Evolutionary conservation across 2,329 filamentous ascomycete genomes (phyloP).

Genomic region (Penicillium sp.): DNA sequence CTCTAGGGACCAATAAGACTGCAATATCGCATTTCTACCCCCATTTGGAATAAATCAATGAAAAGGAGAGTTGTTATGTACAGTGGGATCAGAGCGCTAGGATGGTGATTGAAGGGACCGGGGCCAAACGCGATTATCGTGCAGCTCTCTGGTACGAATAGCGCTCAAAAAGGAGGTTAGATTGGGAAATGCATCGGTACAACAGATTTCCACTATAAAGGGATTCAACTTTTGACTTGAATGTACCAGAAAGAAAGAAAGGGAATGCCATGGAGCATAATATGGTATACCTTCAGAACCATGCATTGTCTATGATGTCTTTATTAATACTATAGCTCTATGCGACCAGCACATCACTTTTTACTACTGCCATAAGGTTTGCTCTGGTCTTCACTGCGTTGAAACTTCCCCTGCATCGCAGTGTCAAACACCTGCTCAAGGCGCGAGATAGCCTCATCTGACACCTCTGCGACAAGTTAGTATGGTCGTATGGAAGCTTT

Average conservation of each 20-base stretch:
- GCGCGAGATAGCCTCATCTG: constrained; percentile 60
- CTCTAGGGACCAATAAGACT: not conserved
- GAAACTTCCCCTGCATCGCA: constrained; percentile 34
- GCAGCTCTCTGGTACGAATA: too few species aligned
- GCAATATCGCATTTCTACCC: not conserved
- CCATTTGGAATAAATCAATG: not conserved
- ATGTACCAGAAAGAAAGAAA: not conserved
- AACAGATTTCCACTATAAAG: too few species aligned
- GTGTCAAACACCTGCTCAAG: constrained; percentile 58
- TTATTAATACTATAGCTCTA: not conserved
- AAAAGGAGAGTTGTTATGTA: not conserved
- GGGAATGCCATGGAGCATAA: not conserved
- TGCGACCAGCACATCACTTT: not conserved
- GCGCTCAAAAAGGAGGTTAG: too few species aligned
- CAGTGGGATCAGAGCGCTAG: too few species aligned
- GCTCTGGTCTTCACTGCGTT: constrained; percentile 33
- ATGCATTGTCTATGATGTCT: not conserved
- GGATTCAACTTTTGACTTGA: too few species aligned
- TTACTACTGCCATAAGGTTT: constrained; percentile 37
- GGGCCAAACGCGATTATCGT: not conserved
- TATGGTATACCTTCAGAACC: not conserved
- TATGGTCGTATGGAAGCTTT: not conserved
- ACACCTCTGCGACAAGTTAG: constrained; percentile 55
- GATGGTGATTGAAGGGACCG: too few species aligned
- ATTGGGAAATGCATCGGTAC: too few species aligned